phyloP scores from a whole-genome alignment of 2,329 filamentous ascomycete genomes.

The Lasiodiplodia theobromae region DNA sequence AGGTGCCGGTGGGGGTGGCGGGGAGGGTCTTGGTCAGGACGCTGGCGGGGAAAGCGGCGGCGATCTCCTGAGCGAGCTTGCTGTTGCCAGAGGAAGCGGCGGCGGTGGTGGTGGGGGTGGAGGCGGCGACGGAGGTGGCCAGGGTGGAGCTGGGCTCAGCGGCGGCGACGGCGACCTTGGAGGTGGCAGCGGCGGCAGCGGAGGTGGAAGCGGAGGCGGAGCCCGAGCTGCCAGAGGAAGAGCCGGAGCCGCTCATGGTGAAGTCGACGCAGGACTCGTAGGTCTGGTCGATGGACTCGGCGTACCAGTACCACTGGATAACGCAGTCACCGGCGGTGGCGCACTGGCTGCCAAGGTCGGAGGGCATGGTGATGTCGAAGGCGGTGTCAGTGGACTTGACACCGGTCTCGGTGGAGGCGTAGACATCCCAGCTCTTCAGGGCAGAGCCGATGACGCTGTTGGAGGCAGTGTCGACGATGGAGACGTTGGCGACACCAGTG shows the following conservation, averaged over 20 bases:
- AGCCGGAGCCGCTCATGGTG: slow-evolving; percentile 47
- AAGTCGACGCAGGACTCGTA: slow-evolving; percentile 71
- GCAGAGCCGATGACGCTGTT: slow-evolving; percentile 61
- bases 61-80: slow-evolving; percentile 8
- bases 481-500: slow-evolving; percentile 65
- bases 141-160: slow-evolving; percentile 16
- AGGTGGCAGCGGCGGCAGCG: slow-evolving; percentile 22
- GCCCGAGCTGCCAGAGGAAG: slow-evolving; percentile 37
- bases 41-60: slow-evolving; percentile 23
- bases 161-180: slow-evolving; percentile 10
- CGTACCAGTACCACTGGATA: slow-evolving; percentile 70
- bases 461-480: slow-evolving; percentile 61
- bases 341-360: slow-evolving; percentile 55
- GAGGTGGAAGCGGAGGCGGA: slow-evolving; percentile 32
- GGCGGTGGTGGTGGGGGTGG: slow-evolving; percentile 18
- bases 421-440: slow-evolving; percentile 63
- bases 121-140: slow-evolving; percentile 14
- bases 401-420: slow-evolving; percentile 57
- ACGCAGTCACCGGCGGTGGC: slow-evolving; percentile 59
- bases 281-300: slow-evolving; percentile 63
- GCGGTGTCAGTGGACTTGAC: slow-evolving; percentile 55
- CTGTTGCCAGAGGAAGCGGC: slow-evolving; percentile 7
- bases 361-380: slow-evolving; percentile 63
- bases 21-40: slow-evolving; percentile 21
- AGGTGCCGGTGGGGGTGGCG: slow-evolving; percentile 11